These are phyloP conservation scores for Neobulgaria alba DNA, from an alignment of 2,329 filamentous ascomycete species.

Conservation along the genomic window DNA sequence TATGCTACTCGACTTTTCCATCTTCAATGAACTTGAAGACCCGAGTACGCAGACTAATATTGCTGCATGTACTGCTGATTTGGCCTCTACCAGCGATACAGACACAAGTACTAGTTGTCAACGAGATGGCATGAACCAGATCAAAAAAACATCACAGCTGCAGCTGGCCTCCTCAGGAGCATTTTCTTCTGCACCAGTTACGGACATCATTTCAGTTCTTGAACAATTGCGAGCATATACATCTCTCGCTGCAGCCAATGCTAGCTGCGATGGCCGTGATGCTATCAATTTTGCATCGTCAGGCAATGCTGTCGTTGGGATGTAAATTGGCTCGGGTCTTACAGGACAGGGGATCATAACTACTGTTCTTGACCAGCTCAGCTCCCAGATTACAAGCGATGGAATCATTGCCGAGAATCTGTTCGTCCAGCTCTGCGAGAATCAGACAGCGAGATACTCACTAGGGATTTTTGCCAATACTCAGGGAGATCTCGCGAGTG, in stretches of 20 bases:
- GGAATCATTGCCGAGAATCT: background rate
- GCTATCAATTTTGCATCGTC: too few relatives aligned
- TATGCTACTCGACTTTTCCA: conserved; percentile 1
- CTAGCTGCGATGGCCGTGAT: too few relatives aligned
- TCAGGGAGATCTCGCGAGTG: background rate
- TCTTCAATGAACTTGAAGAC: background rate
- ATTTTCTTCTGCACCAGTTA: too few relatives aligned
- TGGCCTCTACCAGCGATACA: background rate
- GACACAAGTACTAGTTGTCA: background rate
- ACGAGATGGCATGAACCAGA: too few relatives aligned
- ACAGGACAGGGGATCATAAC: background rate
- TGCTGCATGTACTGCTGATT: background rate
- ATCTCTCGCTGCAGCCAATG: too few relatives aligned
- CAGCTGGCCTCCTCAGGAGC: too few relatives aligned
- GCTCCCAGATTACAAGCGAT: background rate
- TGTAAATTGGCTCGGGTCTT: too few relatives aligned
- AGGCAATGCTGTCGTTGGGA: too few relatives aligned
- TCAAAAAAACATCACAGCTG: too few relatives aligned
- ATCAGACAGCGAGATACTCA: conserved; percentile 1
- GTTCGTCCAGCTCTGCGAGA: background rate
- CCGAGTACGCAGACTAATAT: background rate
- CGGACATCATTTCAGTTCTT: too few relatives aligned
- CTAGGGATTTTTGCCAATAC: background rate
- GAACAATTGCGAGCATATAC: too few relatives aligned
- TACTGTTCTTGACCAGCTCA: background rate